Percentiles rank a stretch among this genome's conserved stretches.
These are phyloP conservation scores for Fusarium sororula DNA, from an alignment of 2,329 filamentous ascomycete genomes.

Conservation along the genomic window DNA sequence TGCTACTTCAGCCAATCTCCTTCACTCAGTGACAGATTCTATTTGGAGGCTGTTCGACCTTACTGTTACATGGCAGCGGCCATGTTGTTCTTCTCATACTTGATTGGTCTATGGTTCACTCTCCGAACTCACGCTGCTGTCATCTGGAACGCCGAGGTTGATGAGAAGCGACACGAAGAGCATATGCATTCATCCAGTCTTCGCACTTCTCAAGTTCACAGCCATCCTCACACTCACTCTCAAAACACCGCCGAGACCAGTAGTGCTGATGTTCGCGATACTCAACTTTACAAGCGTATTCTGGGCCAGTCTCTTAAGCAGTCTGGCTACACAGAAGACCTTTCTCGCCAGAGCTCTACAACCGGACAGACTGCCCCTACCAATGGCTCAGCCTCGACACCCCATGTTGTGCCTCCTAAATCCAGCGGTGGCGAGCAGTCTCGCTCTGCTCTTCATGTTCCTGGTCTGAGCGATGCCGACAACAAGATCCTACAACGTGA, in stretches of 20 bases:
- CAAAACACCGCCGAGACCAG: constrained; percentile 55
- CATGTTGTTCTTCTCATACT: constrained; percentile 89
- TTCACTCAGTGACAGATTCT: constrained; percentile 87
- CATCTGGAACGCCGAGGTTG: constrained; percentile 90
- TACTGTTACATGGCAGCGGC: constrained; percentile 91
- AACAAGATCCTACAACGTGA: constrained; percentile 84
- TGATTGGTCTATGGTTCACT: constrained; percentile 95
- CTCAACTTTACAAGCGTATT: constrained; percentile 91
- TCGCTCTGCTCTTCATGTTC: constrained; percentile 61
- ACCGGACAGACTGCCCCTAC: constrained; percentile 44
- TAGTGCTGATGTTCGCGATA: constrained; percentile 80
- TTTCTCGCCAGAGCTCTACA: constrained; percentile 51
- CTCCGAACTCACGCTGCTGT: constrained; percentile 94
- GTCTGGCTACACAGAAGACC: constrained; percentile 71
- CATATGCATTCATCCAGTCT: constrained; percentile 48
- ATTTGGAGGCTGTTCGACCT: constrained; percentile 86
- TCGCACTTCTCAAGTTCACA: constrained; percentile 48
- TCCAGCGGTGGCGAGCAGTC: constrained; percentile 51
- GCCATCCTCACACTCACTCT: constrained; percentile 50
- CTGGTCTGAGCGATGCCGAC: constrained; percentile 82
- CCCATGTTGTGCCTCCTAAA: constrained; percentile 82
- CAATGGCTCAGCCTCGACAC: constrained; percentile 61
- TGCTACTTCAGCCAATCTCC: constrained; percentile 94
- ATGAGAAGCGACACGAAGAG: constrained; percentile 77
- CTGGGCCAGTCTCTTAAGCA: constrained; percentile 89